Conservation (phyloP, 345 rosid species). For the Populus ilicifolia region DNA sequence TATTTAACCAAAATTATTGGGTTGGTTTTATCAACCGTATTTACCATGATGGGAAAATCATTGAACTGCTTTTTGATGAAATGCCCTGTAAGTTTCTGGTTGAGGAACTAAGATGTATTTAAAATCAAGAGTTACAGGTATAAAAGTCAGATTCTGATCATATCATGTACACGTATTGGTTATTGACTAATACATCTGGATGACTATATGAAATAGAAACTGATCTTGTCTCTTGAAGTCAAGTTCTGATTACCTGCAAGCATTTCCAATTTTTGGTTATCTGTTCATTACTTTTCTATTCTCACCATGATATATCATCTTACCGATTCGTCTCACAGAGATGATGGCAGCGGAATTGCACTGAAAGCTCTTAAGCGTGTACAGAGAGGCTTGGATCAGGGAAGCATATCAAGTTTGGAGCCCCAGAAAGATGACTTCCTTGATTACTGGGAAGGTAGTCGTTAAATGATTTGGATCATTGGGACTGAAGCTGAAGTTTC, state of each 20-base stretch:
- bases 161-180: too few relatives aligned
- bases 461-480: conserved; percentile 9
- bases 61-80: not conserved
- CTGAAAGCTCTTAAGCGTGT: conserved; percentile 62
- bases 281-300: not conserved
- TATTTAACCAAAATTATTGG: conserved; percentile 8
- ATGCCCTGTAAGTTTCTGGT: not conserved
- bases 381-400: conserved; percentile 82
- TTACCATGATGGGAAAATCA: not conserved
- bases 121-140: too few relatives aligned
- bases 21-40: not conserved
- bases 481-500: not conserved
- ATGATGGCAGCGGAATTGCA: conserved; percentile 89
- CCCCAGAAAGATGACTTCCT: conserved; percentile 45
- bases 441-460: conserved; percentile 51
- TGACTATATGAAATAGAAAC: too few relatives aligned
- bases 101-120: not conserved
- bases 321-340: conserved; percentile 48
- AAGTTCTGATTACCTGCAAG: not conserved
- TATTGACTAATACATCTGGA: too few relatives aligned
- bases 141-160: too few relatives aligned
- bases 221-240: too few relatives aligned
- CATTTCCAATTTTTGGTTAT: conserved; percentile 2
- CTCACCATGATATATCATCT: conserved; percentile 3
- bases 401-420: conserved; percentile 50